These are phyloP conservation scores for Balamuthia mandrillaris DNA, from an alignment of 208 protist species.

Conservation along the genomic window DNA sequence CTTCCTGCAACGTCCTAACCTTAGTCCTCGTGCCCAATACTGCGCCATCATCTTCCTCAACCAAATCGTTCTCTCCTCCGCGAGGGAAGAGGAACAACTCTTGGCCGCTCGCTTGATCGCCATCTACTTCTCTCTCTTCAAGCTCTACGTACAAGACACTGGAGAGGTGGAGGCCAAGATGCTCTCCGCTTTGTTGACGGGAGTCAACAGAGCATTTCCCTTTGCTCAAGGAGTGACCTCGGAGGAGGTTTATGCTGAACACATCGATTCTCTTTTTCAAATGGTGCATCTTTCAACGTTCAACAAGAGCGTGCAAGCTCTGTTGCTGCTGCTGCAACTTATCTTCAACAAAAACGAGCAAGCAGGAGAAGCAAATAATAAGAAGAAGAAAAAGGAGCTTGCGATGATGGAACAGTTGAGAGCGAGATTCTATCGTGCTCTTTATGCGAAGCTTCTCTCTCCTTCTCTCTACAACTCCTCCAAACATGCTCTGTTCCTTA, in stretches of 20 bases:
- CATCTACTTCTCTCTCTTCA: conserved; percentile 60
- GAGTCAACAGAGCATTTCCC: conserved; percentile 60
- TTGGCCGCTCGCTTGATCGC: conserved; percentile 40
- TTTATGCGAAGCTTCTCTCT: conserved; percentile 48
- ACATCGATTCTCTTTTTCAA: conserved; percentile 51
- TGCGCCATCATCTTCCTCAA: conserved; percentile 56
- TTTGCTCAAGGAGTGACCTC: conserved; percentile 37
- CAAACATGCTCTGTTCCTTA: conserved; percentile 52
- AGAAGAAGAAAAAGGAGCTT: background rate
- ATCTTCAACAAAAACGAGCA: conserved; percentile 3
- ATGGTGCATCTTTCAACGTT: conserved; percentile 48
- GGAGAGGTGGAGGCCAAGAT: conserved; percentile 22
- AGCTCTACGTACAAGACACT: background rate
- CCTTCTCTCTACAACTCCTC: conserved; percentile 13
- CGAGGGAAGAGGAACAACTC: background rate
- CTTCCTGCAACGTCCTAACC: conserved; percentile 55
- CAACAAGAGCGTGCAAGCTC: conserved; percentile 53
- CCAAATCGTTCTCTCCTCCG: conserved; percentile 47
- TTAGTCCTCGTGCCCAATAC: conserved; percentile 49
- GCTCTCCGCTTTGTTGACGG: conserved; percentile 56
- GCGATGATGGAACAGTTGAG: conserved; percentile 1
- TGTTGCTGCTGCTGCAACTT: conserved; percentile 60
- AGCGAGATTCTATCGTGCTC: conserved; percentile 55
- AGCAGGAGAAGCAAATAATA: background rate
- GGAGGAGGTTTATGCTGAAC: conserved; percentile 30